phyloP scores from a whole-genome alignment of 495 filamentous ascomycete genomes.

The Entonaema liquescens region DNA sequence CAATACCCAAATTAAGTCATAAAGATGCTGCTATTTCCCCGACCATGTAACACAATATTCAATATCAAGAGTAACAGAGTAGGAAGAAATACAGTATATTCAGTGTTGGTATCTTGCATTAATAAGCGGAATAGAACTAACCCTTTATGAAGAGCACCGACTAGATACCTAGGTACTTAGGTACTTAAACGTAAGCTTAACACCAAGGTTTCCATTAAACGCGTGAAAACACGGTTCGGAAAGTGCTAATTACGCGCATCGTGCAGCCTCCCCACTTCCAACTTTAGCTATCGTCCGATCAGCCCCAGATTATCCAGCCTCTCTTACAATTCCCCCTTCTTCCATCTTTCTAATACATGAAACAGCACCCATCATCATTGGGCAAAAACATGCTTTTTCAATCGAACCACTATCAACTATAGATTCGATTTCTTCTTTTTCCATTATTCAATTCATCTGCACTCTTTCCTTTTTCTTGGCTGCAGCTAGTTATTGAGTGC shows the following conservation, averaged over 20 bases:
- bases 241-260: conserved; percentile 26
- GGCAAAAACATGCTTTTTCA: not conserved
- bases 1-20: no score
- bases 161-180: not conserved
- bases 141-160: not conserved
- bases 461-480: not conserved
- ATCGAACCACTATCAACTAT: not conserved
- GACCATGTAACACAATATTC: no score
- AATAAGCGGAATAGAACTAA: not conserved
- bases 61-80: no score
- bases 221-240: conserved; percentile 35
- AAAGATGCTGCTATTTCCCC: no score
- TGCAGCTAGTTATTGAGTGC: not conserved
- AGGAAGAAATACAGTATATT: no score
- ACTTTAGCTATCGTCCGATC: conserved; percentile 28
- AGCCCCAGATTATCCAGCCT: conserved; percentile 26
- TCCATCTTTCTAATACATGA: conserved; percentile 5
- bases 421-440: not conserved
- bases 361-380: not conserved
- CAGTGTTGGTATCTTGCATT: not conserved
- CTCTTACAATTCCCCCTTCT: not conserved
- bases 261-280: conserved; percentile 29
- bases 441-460: not conserved
- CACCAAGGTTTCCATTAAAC: conserved; percentile 21
- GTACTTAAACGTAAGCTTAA: not conserved